Conservation (phyloP, 169 alveolate genomes). For the Nephromyces sp. region DNA sequence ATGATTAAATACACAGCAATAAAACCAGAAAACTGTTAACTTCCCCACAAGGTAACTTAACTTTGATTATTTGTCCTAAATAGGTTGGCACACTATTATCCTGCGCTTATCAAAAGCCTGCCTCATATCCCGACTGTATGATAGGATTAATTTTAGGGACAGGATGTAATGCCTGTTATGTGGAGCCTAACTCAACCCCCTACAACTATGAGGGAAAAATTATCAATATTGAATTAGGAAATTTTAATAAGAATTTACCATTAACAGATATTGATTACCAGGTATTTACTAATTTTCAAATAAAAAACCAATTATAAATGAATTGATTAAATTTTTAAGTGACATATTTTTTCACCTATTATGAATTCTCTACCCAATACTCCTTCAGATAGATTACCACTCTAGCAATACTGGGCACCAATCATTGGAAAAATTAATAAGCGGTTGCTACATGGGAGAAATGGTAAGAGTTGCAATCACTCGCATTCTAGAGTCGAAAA, state of each 20-base stretch:
- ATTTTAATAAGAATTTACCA: conserved; percentile 69
- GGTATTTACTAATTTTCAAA: conserved; percentile 42
- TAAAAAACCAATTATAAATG: background rate
- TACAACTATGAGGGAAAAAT: conserved; percentile 68
- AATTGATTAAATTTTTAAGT: background rate
- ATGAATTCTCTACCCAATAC: no score
- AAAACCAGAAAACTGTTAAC: no score
- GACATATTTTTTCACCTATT: background rate
- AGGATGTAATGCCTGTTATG: conserved; percentile 72
- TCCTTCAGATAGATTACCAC: conserved; percentile 23
- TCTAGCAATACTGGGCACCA: conserved; percentile 73
- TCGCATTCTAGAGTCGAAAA: conserved; percentile 49
- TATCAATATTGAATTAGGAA: conserved; percentile 75
- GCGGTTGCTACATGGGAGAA: conserved; percentile 80
- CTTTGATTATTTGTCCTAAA: background rate
- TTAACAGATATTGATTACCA: conserved; percentile 62
- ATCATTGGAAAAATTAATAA: conserved; percentile 65
- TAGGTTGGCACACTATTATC: conserved; percentile 76
- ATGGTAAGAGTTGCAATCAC: conserved; percentile 59
- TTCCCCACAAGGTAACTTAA: no score
- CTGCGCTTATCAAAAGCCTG: conserved; percentile 63
- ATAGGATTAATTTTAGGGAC: conserved; percentile 77
- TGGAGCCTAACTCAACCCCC: conserved; percentile 62
- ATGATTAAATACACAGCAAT: no score
- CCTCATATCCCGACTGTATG: conserved; percentile 55